A percentile compares a stretch with the other conserved stretches of the same genome.
These are phyloP conservation scores for Fusarium ambrosium DNA, from an alignment of 2,329 filamentous ascomycete species.

Conservation along the genomic window DNA sequence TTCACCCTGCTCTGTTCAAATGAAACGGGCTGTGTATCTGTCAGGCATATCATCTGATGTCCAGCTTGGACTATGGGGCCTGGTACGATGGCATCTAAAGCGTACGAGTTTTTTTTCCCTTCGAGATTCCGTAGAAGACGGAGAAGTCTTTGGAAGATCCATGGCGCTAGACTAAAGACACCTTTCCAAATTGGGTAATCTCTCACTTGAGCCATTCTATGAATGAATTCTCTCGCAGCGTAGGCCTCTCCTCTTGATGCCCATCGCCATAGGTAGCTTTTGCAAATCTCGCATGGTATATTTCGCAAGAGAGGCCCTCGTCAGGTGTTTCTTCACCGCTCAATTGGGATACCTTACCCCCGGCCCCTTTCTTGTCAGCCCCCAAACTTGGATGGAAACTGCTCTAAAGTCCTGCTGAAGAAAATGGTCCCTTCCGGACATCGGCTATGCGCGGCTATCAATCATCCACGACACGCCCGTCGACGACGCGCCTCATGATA, in stretches of 20 bases:
- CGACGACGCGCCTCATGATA: background rate
- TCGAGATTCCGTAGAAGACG: background rate
- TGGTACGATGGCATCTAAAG: conserved; percentile 18
- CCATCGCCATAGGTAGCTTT: background rate
- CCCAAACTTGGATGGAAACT: background rate
- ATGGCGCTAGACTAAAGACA: conserved; percentile 26
- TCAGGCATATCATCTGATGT: conserved; percentile 14
- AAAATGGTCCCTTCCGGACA: conserved; percentile 17
- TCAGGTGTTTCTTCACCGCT: conserved; percentile 1
- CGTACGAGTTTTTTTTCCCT: background rate
- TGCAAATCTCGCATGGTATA: conserved; percentile 4
- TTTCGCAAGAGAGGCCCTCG: background rate
- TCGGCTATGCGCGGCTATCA: conserved; percentile 37
- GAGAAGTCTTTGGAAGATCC: conserved; percentile 10
- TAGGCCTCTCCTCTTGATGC: background rate
- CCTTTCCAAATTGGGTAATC: conserved; percentile 38
- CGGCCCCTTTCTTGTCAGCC: background rate
- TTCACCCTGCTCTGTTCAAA: background rate
- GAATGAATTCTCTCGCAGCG: background rate
- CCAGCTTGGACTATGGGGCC: background rate
- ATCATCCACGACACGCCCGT: conserved; percentile 7
- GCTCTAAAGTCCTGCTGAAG: background rate
- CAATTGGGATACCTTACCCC: background rate
- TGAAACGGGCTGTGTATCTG: conserved; percentile 6
- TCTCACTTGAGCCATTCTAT: conserved; percentile 33